A percentile compares a stretch with the other conserved stretches of the same genome.
Evolutionary conservation across 1,139 yeast species (phyloP).

Genomic region (Debaryomycetaceae sp.): DNA sequence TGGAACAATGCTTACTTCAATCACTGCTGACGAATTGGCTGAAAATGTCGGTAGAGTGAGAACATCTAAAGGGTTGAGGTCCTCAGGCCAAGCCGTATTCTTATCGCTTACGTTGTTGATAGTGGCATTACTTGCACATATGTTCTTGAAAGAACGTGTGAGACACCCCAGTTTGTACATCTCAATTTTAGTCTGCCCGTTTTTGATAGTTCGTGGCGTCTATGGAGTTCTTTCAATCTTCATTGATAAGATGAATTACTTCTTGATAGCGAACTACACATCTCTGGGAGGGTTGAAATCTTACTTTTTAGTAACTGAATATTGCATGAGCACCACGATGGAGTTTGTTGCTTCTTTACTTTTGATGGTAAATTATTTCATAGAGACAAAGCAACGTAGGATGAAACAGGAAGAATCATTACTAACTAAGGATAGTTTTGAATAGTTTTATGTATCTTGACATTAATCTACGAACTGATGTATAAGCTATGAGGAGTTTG

Average conservation of each 20-base stretch:
- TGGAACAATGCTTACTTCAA: conserved; percentile 29
- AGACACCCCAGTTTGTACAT: conserved; percentile 15
- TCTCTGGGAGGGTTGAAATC: conserved; percentile 15
- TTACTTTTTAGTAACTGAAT: conserved; percentile 28
- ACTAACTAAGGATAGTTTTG: too few relatives aligned
- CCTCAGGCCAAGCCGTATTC: conserved; percentile 32
- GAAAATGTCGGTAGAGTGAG: neutral
- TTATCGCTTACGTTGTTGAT: conserved; percentile 21
- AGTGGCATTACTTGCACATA: conserved; percentile 16
- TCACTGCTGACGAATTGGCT: conserved; percentile 12
- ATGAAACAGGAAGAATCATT: too few relatives aligned
- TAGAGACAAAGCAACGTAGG: too few relatives aligned
- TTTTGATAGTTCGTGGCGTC: conserved; percentile 28
- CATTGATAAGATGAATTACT: conserved; percentile 29
- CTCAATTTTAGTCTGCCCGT: conserved; percentile 22
- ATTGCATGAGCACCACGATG: conserved; percentile 35
- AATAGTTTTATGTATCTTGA: too few relatives aligned
- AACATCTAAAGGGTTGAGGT: conserved; percentile 27
- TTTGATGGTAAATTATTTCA: conserved; percentile 9
- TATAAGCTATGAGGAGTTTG: too few relatives aligned
- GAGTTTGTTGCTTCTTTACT: conserved; percentile 28
- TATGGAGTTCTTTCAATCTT: conserved; percentile 31
- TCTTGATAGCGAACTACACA: conserved; percentile 23
- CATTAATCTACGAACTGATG: too few relatives aligned
- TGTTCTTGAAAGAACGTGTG: conserved; percentile 16